These are phyloP conservation scores for Linnemannia zychae DNA, from an alignment of 192 early-diverging fungal species.

Conservation along the genomic window DNA sequence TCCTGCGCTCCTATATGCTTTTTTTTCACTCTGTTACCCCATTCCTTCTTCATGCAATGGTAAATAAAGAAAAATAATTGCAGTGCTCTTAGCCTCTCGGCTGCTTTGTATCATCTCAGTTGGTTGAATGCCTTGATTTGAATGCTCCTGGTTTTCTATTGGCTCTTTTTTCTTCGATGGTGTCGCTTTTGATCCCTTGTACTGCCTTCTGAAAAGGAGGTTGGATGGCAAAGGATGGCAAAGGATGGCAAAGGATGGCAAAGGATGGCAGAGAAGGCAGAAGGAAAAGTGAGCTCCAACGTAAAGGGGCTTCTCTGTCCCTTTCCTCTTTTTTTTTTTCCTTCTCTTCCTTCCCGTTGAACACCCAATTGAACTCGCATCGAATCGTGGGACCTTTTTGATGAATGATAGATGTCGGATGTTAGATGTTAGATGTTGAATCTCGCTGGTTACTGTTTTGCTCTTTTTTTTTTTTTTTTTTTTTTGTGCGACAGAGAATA, in stretches of 20 bases:
- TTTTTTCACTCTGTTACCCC: not conserved
- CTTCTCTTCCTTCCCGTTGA: too few relatives aligned
- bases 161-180: not conserved
- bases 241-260: not conserved
- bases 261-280: not conserved
- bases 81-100: conserved; percentile 2
- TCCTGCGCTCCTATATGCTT: not conserved
- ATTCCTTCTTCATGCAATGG: conserved; percentile 1
- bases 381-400: too few relatives aligned
- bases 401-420: too few relatives aligned
- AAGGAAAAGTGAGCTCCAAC: too few relatives aligned
- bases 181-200: not conserved
- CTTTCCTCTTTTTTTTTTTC: too few relatives aligned
- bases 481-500: not conserved
- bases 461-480: not conserved
- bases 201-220: not conserved
- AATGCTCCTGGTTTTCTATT: not conserved
- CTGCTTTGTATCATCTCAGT: not conserved
- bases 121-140: not conserved
- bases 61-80: not conserved
- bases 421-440: too few relatives aligned
- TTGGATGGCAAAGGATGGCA: too few relatives aligned
- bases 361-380: too few relatives aligned
- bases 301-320: too few relatives aligned
- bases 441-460: not conserved